These are phyloP conservation scores for Colletotrichum lupini DNA, from an alignment of 2,329 filamentous ascomycete species.

Conservation along the genomic window DNA sequence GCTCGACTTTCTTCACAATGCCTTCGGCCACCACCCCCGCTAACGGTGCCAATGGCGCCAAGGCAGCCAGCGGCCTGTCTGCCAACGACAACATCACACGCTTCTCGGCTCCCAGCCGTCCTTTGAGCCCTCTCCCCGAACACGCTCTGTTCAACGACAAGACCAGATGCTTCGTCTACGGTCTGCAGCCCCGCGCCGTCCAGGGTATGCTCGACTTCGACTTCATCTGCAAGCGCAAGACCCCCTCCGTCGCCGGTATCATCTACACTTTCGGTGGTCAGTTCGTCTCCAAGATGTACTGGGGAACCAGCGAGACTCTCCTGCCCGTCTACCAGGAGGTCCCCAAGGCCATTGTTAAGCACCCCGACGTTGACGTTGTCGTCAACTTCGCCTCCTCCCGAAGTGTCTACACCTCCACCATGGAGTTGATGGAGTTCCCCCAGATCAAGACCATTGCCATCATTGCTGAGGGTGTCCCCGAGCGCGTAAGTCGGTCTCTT, in stretches of 20 bases:
- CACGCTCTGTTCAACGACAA: slow-evolving; percentile 98
- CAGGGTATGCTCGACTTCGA: slow-evolving; percentile 99
- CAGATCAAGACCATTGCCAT: slow-evolving; percentile 99
- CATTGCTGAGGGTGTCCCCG: slow-evolving; percentile 98
- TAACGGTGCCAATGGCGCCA: slow-evolving; percentile 61
- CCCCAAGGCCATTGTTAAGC: slow-evolving; percentile 93
- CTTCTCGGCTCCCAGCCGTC: slow-evolving; percentile 92
- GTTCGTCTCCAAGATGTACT: slow-evolving; percentile 99
- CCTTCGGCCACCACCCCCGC: slow-evolving; percentile 55
- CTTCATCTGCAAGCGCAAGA: slow-evolving; percentile 99
- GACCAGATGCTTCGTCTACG: slow-evolving; percentile 99
- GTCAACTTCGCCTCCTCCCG: slow-evolving; percentile 99
- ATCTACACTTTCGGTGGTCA: slow-evolving; percentile 99
- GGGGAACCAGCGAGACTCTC: slow-evolving; percentile 99
- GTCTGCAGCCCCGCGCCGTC: slow-evolving; percentile 93
- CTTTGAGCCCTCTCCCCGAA: slow-evolving; percentile 85
- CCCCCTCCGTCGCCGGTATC: slow-evolving; percentile 96
- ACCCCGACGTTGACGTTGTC: slow-evolving; percentile 95
- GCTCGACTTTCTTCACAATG: slow-evolving; percentile 57
- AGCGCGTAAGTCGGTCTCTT: slow-evolving; percentile 76
- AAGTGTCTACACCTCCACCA: slow-evolving; percentile 97
- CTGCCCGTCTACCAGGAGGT: slow-evolving; percentile 98
- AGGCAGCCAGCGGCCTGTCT: slow-evolving; percentile 63
- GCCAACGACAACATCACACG: slow-evolving; percentile 99
- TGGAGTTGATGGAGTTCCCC: slow-evolving; percentile 97